A percentile compares a stretch with the other conserved stretches of the same genome.
Conservation (phyloP, 2,329 filamentous ascomycete genomes). For the Stylonectria norvegica region DNA sequence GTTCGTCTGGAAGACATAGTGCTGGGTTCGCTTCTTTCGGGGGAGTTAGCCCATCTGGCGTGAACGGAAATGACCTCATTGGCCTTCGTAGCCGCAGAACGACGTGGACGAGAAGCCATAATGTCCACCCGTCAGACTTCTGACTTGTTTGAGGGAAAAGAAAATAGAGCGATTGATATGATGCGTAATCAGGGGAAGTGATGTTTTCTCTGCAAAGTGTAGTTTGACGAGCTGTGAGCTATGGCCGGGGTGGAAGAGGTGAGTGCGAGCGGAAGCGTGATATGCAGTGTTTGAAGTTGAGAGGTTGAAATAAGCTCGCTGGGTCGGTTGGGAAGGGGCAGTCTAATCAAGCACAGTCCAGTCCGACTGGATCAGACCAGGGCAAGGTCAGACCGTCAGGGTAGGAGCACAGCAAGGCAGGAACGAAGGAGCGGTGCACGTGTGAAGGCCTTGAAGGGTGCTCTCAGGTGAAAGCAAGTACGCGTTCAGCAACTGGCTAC, state of each 20-base stretch:
- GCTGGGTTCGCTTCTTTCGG: slow-evolving; percentile 35
- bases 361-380: too few relatives aligned
- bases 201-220: too few relatives aligned
- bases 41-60: slow-evolving; percentile 40
- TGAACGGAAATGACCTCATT: slow-evolving; percentile 42
- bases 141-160: too few relatives aligned
- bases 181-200: too few relatives aligned
- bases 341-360: background rate
- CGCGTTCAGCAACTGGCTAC: too few relatives aligned
- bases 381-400: too few relatives aligned
- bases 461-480: too few relatives aligned
- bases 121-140: slow-evolving; percentile 21
- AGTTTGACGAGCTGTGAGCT: too few relatives aligned
- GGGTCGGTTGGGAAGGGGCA: slow-evolving; percentile 10
- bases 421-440: slow-evolving; percentile 4
- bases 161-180: too few relatives aligned
- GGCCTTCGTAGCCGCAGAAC: slow-evolving; percentile 42
- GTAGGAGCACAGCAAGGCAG: too few relatives aligned
- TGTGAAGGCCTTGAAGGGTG: too few relatives aligned
- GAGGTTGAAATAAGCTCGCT: slow-evolving; percentile 26
- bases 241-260: slow-evolving; percentile 1
- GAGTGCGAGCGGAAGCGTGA: slow-evolving; percentile 3
- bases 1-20: slow-evolving; percentile 53
- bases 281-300: too few relatives aligned
- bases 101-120: slow-evolving; percentile 49